Percentiles rank a stretch among this genome's conserved stretches.
phyloP scores from a whole-genome alignment of 768 basidiomycete species.

The Boletus vermiculosoides region DNA sequence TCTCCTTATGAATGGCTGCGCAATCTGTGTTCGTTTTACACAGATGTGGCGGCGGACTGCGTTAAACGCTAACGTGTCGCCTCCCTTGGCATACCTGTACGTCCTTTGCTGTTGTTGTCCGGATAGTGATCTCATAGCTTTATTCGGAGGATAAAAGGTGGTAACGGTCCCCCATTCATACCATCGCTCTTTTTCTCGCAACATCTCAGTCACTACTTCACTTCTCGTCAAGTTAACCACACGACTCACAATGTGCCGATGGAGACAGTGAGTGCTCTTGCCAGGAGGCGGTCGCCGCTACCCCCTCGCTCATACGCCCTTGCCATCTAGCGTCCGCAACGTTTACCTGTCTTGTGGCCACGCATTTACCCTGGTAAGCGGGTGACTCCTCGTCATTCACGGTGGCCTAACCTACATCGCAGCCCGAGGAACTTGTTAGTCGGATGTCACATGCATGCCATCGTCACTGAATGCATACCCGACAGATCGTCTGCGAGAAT shows the following conservation, averaged over 20 bases:
- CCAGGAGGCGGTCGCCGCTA: neutral
- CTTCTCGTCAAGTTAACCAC: neutral
- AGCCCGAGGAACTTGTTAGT: conserved; percentile 41
- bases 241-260: conserved; percentile 46
- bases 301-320: neutral
- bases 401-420: conserved; percentile 4
- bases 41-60: conserved; percentile 20
- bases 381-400: neutral
- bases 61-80: conserved; percentile 25
- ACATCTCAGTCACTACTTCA: conserved; percentile 5
- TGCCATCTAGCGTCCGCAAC: conserved; percentile 41
- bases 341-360: conserved; percentile 51
- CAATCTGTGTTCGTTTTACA: conserved; percentile 31
- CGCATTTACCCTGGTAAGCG: conserved; percentile 40
- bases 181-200: conserved; percentile 5
- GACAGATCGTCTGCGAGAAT: conserved; percentile 48
- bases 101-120: conserved; percentile 16
- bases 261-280: conserved; percentile 47
- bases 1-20: conserved; percentile 28
- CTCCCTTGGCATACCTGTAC: conserved; percentile 21
- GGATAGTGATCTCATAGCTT: conserved; percentile 28
- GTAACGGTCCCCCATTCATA: conserved; percentile 8
- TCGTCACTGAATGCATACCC: conserved; percentile 7
- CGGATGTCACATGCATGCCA: neutral
- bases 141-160: conserved; percentile 29